Base-by-base conservation (phyloP, 1,139 yeast species). In the Saccharomyces uvarum region DNA sequence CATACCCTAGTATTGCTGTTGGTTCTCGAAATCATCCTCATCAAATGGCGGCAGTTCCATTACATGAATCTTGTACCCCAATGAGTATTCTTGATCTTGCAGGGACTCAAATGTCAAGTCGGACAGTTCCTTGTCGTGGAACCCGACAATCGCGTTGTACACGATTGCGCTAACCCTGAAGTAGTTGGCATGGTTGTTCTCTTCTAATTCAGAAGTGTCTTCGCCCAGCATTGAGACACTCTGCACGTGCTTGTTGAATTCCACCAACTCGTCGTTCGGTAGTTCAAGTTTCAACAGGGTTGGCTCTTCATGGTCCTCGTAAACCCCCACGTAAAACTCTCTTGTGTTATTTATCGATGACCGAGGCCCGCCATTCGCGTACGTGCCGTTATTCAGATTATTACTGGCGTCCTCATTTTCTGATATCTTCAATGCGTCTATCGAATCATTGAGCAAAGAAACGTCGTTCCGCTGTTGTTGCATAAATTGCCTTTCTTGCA, bases 271-370 rank as follows among this genome's bases (percentile, higher is more conserved):
- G 11, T 21, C 31, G 29, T 51, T 50, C 28, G 48, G 50, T 14
- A 55, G 31, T 14, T 44, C 47, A 2, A 59, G 48, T 16, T 57
- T 58, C 13, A 67, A 58, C 29, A 59, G 62, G 28, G 62, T 53
- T 42, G 59, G 56, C 14, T 57, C 59, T 50, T 67, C 69, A 26
- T 61, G 60, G 28, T 63, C 66, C 49, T 69, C 71, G 52, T 67
- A 69, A 5, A 69, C 70, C 3, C 72, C 72, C 19, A 69, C 72
- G 57, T 69, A 69, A 49, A 68, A 68, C 52, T 68, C 70, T 53
- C 68, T 56, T 9, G 69, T 66, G 46, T 63, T 64, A 50, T 65
- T 59, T 7, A 51, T 38, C 16, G 46, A 32, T 11, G 49, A 32
- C n/a, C 47, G 47, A 21, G 48, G 19, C 8, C 38, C 50, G 6